Percentiles rank a stretch among this genome's conserved stretches.
phyloP scores from a whole-genome alignment of 2,329 filamentous ascomycete species.

The Lasiodiplodia sp. region DNA sequence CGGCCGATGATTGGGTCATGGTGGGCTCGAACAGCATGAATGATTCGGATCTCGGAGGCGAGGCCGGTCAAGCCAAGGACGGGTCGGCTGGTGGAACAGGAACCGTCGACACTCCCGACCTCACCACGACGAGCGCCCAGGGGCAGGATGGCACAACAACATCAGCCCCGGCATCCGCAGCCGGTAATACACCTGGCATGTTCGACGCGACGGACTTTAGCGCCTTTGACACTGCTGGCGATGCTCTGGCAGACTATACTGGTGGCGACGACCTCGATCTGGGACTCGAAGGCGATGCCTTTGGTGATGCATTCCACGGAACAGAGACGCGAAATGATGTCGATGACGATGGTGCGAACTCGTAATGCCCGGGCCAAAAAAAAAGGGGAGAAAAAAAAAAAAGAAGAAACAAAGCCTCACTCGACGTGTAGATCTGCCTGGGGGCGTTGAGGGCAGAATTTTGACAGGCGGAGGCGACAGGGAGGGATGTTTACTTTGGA shows the following conservation, averaged over 20 bases:
- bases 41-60: conserved; percentile 17
- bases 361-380: background rate
- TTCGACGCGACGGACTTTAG: conserved; percentile 48
- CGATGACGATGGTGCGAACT: conserved; percentile 25
- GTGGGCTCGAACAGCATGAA: conserved; percentile 34
- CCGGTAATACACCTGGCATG: conserved; percentile 43
- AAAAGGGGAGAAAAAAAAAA: background rate
- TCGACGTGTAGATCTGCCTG: background rate
- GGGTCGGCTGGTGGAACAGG: conserved; percentile 32
- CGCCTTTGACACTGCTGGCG: conserved; percentile 49
- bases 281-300: conserved; percentile 49
- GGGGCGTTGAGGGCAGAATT: conserved; percentile 4
- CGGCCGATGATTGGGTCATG: conserved; percentile 44
- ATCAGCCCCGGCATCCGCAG: conserved; percentile 32
- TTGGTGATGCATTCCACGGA: conserved; percentile 50
- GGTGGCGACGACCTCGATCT: conserved; percentile 45
- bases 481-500: background rate
- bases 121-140: background rate
- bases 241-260: conserved; percentile 48
- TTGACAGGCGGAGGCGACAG: background rate
- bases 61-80: conserved; percentile 35
- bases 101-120: conserved; percentile 1
- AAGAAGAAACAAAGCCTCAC: background rate
- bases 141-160: conserved; percentile 19
- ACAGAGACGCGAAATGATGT: conserved; percentile 41